Conservation (phyloP, 257 asterid species). For the Gynochthodes officinalis region DNA sequence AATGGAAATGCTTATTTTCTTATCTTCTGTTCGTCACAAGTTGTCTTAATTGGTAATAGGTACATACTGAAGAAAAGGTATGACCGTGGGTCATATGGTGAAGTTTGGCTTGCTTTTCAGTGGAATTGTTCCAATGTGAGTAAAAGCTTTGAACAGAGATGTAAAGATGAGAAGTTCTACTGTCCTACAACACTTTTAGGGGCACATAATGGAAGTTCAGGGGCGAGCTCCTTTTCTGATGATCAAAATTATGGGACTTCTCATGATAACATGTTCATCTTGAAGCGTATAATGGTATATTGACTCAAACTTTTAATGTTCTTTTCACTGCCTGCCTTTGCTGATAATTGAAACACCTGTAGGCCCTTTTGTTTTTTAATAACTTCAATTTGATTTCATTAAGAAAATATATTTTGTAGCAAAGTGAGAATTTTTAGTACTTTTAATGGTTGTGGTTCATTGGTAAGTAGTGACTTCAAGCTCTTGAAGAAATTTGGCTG, state of each 20-base stretch:
- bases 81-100: constrained; percentile 96
- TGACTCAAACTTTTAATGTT: not conserved
- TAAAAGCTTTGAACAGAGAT: constrained; percentile 34
- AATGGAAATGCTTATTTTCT: not conserved
- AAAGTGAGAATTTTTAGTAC: not conserved
- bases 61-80: constrained; percentile 91
- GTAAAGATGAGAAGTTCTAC: constrained; percentile 28
- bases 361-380: not conserved
- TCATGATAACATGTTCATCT: constrained; percentile 63
- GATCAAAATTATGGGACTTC: constrained; percentile 42
- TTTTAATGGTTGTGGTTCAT: not conserved
- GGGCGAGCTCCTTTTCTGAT: constrained; percentile 31
- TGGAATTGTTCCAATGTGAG: constrained; percentile 82
- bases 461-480: too few relatives aligned
- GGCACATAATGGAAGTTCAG: constrained; percentile 35
- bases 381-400: not conserved
- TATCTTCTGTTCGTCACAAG: not conserved
- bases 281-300: constrained; percentile 96
- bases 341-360: not conserved
- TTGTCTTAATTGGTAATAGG: constrained; percentile 31
- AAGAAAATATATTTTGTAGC: not conserved
- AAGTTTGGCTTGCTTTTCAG: constrained; percentile 97
- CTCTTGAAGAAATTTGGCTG: not conserved
- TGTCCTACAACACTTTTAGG: constrained; percentile 30
- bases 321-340: not conserved